Base-by-base conservation (phyloP, 441 rosid genomes). In the Erodium chrysanthum region DNA sequence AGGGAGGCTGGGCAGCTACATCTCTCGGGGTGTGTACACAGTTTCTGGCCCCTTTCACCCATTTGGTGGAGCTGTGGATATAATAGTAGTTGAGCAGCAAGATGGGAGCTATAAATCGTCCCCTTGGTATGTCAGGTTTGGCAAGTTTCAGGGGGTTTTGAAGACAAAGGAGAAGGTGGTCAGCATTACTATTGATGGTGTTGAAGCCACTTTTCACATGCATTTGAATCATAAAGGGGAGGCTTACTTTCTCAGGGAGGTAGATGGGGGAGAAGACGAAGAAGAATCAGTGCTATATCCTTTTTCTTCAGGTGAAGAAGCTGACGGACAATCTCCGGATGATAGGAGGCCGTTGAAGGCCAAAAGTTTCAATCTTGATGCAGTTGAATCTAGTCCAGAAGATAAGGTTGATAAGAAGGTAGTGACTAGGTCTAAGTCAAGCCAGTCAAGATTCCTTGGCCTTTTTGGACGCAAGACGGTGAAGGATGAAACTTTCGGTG, bases 1-100 rank as follows among this genome's bases (percentile, higher is more conserved):
- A 18, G 96, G 90, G 74, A 86, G 90, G 82, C 74, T 94, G 71
- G 96, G 99, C 33, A 91, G 84, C 78, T 89, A 88, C 74, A 85
- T 94, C 77, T 84, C 93, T 68, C 78, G 88, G 44, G 90, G 98
- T 17, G 96, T 91, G 42, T 89, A 83, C 71, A 85, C 90, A 20
- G 92, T 87, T 15, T 87, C 96, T 14, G 96, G 87, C 20, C 96
- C 99, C 5, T 91, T 94, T 67, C 99, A 94, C 69, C 96, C 97
- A 0, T 94, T 94, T 71, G 99, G 99, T 60, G 99, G 99, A 65
- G 99, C 96, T 70, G 96, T 91, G 44, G 99, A 94, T 85, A 85
- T 94, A 44, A 83, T 94, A 76, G 99, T 88, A 5, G 97, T 94
- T 21, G 90, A 91, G 33, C 99, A 90, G 73, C 94, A 90, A 1